phyloP scores from a whole-genome alignment of 2,329 filamentous ascomycete genomes.

The Alternaria burnsii region DNA sequence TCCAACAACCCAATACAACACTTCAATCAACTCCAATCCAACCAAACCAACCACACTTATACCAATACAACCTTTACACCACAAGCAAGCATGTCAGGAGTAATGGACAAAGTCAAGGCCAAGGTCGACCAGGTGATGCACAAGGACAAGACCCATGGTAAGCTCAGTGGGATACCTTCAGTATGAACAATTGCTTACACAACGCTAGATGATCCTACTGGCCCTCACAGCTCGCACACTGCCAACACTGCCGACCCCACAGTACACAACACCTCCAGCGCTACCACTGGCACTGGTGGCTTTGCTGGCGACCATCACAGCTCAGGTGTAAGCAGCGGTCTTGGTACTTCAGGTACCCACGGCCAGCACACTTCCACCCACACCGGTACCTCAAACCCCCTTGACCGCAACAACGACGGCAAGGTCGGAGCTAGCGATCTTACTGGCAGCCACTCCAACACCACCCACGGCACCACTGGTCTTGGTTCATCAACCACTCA shows the following conservation, averaged over 20 bases:
- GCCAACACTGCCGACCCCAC: slow-evolving; percentile 35
- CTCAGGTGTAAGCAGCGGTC: slow-evolving; percentile 12
- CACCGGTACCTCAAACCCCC: background rate
- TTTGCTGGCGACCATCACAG: slow-evolving; percentile 1
- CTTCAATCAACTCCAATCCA: slow-evolving; percentile 3
- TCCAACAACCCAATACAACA: background rate
- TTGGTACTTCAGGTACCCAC: slow-evolving; percentile 7
- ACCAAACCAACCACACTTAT: slow-evolving; percentile 10
- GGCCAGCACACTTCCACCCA: background rate
- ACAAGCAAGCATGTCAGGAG: slow-evolving; percentile 37
- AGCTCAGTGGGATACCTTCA: background rate
- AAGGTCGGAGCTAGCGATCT: no score
- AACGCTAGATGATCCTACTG: slow-evolving; percentile 37
- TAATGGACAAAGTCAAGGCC: slow-evolving; percentile 50
- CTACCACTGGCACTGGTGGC: slow-evolving; percentile 18
- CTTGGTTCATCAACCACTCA: background rate
- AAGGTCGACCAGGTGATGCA: slow-evolving; percentile 50
- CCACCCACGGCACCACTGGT: slow-evolving; percentile 3
- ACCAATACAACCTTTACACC: slow-evolving; percentile 13
- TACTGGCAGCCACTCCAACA: background rate
- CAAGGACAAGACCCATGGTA: slow-evolving; percentile 45
- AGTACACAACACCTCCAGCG: slow-evolving; percentile 17
- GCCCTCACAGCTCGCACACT: slow-evolving; percentile 38
- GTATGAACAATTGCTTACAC: slow-evolving; percentile 5
- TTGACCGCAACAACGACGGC: no score